Conservation (phyloP, 2,329 filamentous ascomycete species). For the Xylaria arbuscula region DNA sequence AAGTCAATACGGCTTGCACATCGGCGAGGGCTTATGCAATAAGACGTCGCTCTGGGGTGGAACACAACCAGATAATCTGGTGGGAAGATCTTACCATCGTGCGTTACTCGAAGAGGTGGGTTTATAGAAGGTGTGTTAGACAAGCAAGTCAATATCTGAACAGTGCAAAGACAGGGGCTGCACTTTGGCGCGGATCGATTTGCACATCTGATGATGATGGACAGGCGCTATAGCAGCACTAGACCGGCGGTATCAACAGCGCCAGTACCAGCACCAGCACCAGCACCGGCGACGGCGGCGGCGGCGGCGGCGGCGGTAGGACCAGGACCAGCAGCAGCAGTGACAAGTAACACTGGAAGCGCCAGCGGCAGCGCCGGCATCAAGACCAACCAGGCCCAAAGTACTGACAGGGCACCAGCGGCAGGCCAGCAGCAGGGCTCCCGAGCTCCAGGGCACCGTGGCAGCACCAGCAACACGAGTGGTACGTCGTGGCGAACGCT, state of each 20-base stretch:
- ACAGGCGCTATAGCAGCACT: conserved; percentile 39
- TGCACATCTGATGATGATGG: conserved; percentile 45
- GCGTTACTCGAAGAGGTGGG: conserved; percentile 44
- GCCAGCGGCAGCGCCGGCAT: conserved; percentile 5
- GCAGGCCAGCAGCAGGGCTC: conserved; percentile 10
- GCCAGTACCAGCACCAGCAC: not conserved
- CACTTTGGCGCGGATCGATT: conserved; percentile 45
- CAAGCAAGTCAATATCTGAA: conserved; percentile 42
- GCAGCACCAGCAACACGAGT: conserved; percentile 25
- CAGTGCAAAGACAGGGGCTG: conserved; percentile 47
- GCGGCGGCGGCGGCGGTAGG: conserved; percentile 14
- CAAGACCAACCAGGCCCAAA: conserved; percentile 10
- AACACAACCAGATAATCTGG: conserved; percentile 43
- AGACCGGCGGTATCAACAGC: not conserved
- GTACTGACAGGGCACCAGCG: conserved; percentile 24
- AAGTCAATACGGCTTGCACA: conserved; percentile 50
- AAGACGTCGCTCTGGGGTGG: conserved; percentile 47
- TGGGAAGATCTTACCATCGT: conserved; percentile 53
- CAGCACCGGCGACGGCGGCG: conserved; percentile 12
- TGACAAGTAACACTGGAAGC: conserved; percentile 16
- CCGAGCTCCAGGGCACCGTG: not conserved
- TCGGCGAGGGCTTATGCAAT: conserved; percentile 48
- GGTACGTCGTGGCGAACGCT: conserved; percentile 40
- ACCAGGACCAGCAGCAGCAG: conserved; percentile 23
- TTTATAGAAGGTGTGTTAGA: conserved; percentile 51